A percentile compares a stretch with the other conserved stretches of the same genome.
Evolutionary conservation across 2,329 filamentous ascomycete genomes (phyloP).

Genomic region (Apiospora hydei): DNA sequence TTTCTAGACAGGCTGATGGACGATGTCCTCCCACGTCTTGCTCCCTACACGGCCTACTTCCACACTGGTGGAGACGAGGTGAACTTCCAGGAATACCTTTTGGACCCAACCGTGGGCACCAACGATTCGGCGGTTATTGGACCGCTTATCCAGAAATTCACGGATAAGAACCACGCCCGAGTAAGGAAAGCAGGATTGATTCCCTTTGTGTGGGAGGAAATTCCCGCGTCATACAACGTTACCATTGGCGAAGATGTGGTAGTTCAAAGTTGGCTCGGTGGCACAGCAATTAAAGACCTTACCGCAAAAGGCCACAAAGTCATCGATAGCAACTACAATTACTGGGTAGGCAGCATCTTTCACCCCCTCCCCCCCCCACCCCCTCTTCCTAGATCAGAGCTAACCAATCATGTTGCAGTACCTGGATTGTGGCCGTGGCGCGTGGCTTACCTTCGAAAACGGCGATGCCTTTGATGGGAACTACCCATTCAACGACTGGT

Average conservation of each 20-base stretch:
- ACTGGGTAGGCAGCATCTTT: conserved; percentile 62
- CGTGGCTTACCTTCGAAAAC: conserved; percentile 77
- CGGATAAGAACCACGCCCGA: conserved; percentile 73
- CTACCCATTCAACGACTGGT: conserved; percentile 84
- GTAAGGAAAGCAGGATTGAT: conserved; percentile 69
- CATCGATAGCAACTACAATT: conserved; percentile 78
- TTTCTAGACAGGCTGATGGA: conserved; percentile 77
- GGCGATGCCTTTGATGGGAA: conserved; percentile 57
- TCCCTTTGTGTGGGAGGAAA: conserved; percentile 89
- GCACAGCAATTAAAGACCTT: conserved; percentile 65
- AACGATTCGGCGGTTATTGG: conserved; percentile 70
- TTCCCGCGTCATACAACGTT: conserved; percentile 80
- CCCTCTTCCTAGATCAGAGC: not conserved
- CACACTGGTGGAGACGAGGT: conserved; percentile 91
- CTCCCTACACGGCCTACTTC: conserved; percentile 76
- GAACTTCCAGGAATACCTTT: conserved; percentile 75
- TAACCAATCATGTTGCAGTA: conserved; percentile 57
- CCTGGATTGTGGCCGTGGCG: conserved; percentile 82
- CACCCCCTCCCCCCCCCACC: not conserved
- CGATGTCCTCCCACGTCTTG: conserved; percentile 78
- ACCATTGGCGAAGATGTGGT: conserved; percentile 74
- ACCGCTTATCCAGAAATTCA: conserved; percentile 79
- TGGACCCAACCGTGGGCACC: conserved; percentile 76
- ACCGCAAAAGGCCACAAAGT: conserved; percentile 72
- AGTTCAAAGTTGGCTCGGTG: conserved; percentile 80